Evolutionary conservation across 345 rosid genomes (phyloP), one percentile per base, ranked within the genome.

Genomic region (Pistacia atlantica): DNA sequence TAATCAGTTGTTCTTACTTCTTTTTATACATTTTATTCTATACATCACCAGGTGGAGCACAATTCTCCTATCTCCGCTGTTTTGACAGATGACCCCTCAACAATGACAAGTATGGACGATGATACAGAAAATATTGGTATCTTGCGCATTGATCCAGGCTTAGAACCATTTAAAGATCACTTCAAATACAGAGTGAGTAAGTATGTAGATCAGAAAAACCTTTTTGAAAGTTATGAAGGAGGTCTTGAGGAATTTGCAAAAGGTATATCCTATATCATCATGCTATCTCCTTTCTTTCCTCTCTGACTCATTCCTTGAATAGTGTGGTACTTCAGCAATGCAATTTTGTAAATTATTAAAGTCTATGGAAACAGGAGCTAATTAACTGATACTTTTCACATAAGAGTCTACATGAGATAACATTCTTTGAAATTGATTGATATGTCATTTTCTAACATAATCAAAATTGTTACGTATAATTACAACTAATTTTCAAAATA

Each of bases 221-320:
- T 87, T 74, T 74, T 90, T 72, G 90, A 87, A 78, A 78, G 81
- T 64, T 25, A 87, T 73, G 97, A 92, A 81, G 94, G 91, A 48
- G 88, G 93, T 72, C 88, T 92, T 9, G 89, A 89, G 81, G 94
- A 86, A 84, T 92, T 87, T 73, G 81, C 97, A 25, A 80, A 76
- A 88, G 97, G 93, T 90, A 79, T 79, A 58, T 77, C 67, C 58
- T 48, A 42, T 58, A 64, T 61, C 51, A 76, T 48, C 59, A n/a
- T 69, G 28, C 67, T 33, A 45, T 4, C 17, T 31, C 28, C 25
- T 33, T 37, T 20, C 4, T 62, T 70, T n/a, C 4, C 14, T 18
- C 2, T 46, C 16, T 35, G 5, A 28, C 76, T 60, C 28, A 28
- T 73, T 60, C 52, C 57, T 22, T 17, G 48, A 18, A 46, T 73